Evolutionary conservation across 1,139 yeast species (phyloP), one percentile per base, ranked within the genome.

Genomic region (Magnusiomyces magnusii): DNA sequence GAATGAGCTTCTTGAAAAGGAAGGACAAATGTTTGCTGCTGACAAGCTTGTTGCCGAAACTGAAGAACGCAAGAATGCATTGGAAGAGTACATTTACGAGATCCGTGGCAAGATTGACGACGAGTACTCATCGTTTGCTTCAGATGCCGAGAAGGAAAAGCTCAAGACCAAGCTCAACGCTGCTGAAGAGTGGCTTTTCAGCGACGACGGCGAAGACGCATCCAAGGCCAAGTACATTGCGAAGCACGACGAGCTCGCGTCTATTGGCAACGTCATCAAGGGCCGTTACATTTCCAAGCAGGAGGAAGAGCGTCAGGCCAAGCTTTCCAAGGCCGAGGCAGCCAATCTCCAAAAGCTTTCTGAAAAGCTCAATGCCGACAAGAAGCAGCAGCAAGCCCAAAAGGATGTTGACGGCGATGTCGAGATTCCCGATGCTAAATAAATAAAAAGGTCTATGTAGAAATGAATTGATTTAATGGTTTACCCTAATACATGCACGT

Each of bases 11-110:
- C 80, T 87, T 65, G 98, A 93, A 80, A 79, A 79, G 75, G 99
- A 93, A 80, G 83, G 84, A 71, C 81, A 87, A 73, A 78, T 93
- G 85, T 81, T 83, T 65, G 83, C 90, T 73, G 92, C 86, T 73
- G 99, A 95, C 78, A 93, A 91, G 80, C 85, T 93, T 69, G 97
- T 93, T 66, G 96, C 96, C 68, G 98, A 93, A 79, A 95, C 99
- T 66, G 99, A 93, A 80, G 97, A 93, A 79, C 90, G 92, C 78
- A 93, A 93, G 87, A 93, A 93, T 75, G 95, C 97, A 67, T 83
- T 95, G 65, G 99, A 93, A 80, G 99, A 93, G 80, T 93, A 93
- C 82, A 93, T 95, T 72, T 93, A 93, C 79, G 96, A 90, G 70
- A 85, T 93, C 76, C 90, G 99, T 80, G 96, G 96, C 74, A 93